Percentiles rank a stretch among this genome's conserved stretches.
Evolutionary conservation across 768 basidiomycete genomes (phyloP).

Genomic region (Podaxis carcinomalis): DNA sequence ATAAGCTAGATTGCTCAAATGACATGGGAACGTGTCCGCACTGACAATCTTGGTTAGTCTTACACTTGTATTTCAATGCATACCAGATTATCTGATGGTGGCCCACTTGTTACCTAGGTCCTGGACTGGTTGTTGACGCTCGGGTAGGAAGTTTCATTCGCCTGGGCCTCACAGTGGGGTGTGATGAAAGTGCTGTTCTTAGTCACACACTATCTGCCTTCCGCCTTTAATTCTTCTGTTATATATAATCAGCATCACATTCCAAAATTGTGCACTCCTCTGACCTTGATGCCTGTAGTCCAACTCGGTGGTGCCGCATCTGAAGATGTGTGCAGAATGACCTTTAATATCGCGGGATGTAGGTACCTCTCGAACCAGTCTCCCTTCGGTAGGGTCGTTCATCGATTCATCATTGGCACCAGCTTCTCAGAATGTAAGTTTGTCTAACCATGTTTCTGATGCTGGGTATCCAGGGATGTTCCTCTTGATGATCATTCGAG

Average conservation of each 20-base stretch:
- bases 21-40: neutral
- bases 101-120: neutral
- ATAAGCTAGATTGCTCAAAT: neutral
- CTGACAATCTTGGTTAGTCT: neutral
- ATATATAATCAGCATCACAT: neutral
- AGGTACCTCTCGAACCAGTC: neutral
- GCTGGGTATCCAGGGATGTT: neutral
- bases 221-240: neutral
- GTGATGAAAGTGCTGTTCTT: neutral
- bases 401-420: neutral
- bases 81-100: neutral
- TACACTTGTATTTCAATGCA: neutral
- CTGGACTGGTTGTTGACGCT: neutral
- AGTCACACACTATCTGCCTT: constrained; percentile 3
- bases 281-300: neutral
- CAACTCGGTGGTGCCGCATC: neutral
- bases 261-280: neutral
- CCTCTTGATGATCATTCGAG: neutral
- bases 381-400: neutral
- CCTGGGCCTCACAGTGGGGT: neutral
- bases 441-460: neutral
- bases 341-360: neutral
- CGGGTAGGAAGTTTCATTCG: neutral
- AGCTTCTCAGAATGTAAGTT: neutral
- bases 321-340: neutral